These are phyloP conservation scores for Alloteropsis semialata DNA, from an alignment of 176 grass and related monocot species.

Conservation along the genomic window DNA sequence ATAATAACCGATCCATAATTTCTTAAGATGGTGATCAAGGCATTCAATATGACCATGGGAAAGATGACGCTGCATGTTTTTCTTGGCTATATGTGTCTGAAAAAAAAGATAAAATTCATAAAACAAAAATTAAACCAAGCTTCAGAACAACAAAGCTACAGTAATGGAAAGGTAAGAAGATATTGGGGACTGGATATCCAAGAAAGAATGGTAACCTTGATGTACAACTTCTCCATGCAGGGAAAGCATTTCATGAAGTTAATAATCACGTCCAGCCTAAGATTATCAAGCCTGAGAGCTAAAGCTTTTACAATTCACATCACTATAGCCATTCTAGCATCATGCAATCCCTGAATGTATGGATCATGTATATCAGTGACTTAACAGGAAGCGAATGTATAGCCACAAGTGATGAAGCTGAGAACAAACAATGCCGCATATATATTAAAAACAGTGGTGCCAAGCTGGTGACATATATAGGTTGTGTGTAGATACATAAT, in stretches of 20 bases:
- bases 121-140: not conserved
- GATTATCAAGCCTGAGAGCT: not conserved
- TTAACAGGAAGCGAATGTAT: not conserved
- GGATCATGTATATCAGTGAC: not conserved
- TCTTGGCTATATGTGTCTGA: not conserved
- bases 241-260: not conserved
- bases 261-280: not conserved
- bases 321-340: not conserved
- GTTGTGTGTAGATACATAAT: no score
- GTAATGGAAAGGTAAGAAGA: not conserved
- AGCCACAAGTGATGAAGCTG: not conserved
- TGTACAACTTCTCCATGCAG: not conserved
- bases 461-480: no score
- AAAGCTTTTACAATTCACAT: not conserved
- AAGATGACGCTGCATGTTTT: not conserved
- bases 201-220: not conserved
- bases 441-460: not conserved
- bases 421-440: not conserved
- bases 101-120: not conserved
- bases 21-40: not conserved
- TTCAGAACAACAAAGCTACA: not conserved
- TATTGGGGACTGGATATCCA: not conserved
- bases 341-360: not conserved
- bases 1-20: not conserved
- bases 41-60: not conserved